Conservation (phyloP, 352 stramenopile species). For the Bremia lactucae region DNA sequence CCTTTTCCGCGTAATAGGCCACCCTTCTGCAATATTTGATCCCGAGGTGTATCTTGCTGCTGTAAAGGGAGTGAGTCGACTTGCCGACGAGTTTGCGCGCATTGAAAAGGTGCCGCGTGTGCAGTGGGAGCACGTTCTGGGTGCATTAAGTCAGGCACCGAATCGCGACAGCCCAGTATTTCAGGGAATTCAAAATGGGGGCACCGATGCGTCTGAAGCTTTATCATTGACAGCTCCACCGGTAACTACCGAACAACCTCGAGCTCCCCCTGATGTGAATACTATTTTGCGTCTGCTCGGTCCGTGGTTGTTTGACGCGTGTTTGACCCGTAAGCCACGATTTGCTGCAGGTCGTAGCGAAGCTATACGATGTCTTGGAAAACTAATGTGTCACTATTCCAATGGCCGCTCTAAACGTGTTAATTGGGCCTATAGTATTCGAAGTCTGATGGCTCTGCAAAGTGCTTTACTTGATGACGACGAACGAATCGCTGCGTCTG, state of each 20-base stretch:
- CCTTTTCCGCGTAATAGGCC: slow-evolving; percentile 68
- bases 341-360: slow-evolving; percentile 69
- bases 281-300: slow-evolving; percentile 69
- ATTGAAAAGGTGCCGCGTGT: slow-evolving; percentile 57
- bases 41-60: slow-evolving; percentile 76
- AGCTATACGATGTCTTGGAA: slow-evolving; percentile 64
- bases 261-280: slow-evolving; percentile 76
- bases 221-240: slow-evolving; percentile 4
- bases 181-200: slow-evolving; percentile 30
- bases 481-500: slow-evolving; percentile 64
- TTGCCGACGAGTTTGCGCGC: slow-evolving; percentile 65
- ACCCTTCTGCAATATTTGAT: slow-evolving; percentile 71
- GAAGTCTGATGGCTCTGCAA: slow-evolving; percentile 74
- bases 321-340: slow-evolving; percentile 52
- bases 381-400: slow-evolving; percentile 56
- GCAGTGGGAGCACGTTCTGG: slow-evolving; percentile 64
- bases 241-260: slow-evolving; percentile 21
- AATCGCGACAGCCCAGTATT: slow-evolving; percentile 37
- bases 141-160: slow-evolving; percentile 42
- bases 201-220: slow-evolving; percentile 13
- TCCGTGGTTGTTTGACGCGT: slow-evolving; percentile 81
- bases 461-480: slow-evolving; percentile 70
- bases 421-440: slow-evolving; percentile 74
- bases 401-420: slow-evolving; percentile 70
- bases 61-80: slow-evolving; percentile 72